These are phyloP conservation scores for Neofusicoccum kwambonambiense DNA, from an alignment of 2,329 filamentous ascomycete species.

Conservation along the genomic window DNA sequence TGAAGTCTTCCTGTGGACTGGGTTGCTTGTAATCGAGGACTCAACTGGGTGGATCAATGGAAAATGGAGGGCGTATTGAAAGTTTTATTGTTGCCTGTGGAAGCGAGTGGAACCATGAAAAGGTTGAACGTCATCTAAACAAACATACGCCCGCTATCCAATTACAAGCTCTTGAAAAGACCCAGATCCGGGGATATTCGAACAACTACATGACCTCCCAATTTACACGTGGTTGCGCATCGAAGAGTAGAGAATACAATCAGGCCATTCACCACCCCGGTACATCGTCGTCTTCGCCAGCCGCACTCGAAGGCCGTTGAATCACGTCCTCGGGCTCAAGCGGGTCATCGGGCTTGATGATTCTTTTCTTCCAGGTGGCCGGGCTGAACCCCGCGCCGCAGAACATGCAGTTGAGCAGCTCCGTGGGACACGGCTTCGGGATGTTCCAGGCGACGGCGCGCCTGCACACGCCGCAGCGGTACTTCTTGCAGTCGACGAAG, in stretches of 20 bases:
- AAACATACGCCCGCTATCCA: too few relatives aligned
- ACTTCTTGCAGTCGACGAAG: conserved; percentile 3
- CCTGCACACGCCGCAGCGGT: conserved; percentile 10
- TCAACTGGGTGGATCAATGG: too few relatives aligned
- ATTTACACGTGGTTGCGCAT: too few relatives aligned
- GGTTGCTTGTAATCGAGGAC: too few relatives aligned
- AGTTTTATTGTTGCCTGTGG: too few relatives aligned
- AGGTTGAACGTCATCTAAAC: too few relatives aligned
- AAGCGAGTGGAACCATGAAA: too few relatives aligned
- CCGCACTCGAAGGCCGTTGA: not conserved
- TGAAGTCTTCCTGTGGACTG: too few relatives aligned
- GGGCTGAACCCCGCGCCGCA: conserved; percentile 8
- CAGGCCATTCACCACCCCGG: not conserved
- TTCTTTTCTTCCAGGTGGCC: not conserved
- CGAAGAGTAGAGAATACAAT: too few relatives aligned
- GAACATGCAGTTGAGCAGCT: conserved; percentile 15
- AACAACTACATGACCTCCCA: not conserved
- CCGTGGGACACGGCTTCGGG: not conserved
- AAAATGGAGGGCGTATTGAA: too few relatives aligned
- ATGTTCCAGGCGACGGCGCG: conserved; percentile 5
- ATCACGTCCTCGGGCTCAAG: not conserved
- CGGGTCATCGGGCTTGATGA: conserved; percentile 1
- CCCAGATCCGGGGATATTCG: too few relatives aligned
- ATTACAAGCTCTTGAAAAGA: too few relatives aligned
- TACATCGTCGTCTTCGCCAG: not conserved